Evolutionary conservation across 73 alveolate genomes (phyloP).

Genomic region (Paramecium pentaurelia): DNA sequence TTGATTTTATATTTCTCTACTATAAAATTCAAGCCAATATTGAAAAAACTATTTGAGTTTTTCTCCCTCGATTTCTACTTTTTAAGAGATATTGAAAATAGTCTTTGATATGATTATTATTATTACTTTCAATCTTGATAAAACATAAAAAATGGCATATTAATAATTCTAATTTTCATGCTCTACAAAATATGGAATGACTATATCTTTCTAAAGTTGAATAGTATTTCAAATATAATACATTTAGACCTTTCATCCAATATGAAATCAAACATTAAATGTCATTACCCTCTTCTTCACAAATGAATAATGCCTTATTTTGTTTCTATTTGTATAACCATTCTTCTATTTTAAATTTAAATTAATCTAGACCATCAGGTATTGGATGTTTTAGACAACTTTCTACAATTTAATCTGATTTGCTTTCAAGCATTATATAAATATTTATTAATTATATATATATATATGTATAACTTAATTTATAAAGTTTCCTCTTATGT

Average conservation of each 20-base stretch:
- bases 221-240: not conserved
- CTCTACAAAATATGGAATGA: constrained; percentile 26
- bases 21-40: not conserved
- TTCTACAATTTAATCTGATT: not conserved
- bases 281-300: not conserved
- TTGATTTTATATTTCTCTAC: not conserved
- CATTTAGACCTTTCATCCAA: constrained; percentile 18
- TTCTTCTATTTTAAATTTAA: not conserved
- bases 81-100: not conserved
- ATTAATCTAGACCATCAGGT: not conserved
- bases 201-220: not conserved
- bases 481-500: not conserved
- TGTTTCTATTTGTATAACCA: not conserved
- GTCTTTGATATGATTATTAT: not conserved
- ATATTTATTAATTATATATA: not conserved
- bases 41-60: constrained; percentile 25
- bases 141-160: constrained; percentile 5
- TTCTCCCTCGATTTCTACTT: constrained; percentile 42
- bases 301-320: not conserved
- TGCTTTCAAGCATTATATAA: not conserved
- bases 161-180: constrained; percentile 36
- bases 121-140: not conserved
- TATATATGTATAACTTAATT: not conserved
- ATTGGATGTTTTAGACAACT: not conserved
- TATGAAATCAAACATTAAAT: not conserved